phyloP scores from a whole-genome alignment of 495 filamentous ascomycete genomes.

The Aspergillus cavernicola region DNA sequence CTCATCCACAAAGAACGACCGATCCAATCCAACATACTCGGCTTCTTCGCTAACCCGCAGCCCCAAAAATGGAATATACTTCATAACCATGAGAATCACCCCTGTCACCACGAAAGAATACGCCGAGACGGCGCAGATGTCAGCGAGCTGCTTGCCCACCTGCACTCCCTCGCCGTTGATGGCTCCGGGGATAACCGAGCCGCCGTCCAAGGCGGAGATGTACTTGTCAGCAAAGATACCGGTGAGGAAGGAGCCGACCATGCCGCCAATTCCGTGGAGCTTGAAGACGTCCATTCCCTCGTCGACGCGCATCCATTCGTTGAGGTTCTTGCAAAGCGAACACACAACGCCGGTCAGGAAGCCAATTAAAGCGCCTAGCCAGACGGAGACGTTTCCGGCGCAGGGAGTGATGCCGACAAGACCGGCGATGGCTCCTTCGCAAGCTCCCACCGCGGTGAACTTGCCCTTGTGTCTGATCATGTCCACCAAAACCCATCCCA shows the following conservation, averaged over 20 bases:
- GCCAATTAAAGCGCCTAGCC: constrained; percentile 56
- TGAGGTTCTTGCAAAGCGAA: constrained; percentile 48
- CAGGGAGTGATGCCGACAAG: constrained; percentile 64
- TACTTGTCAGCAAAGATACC: constrained; percentile 54
- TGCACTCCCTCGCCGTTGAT: constrained; percentile 58
- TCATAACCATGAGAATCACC: constrained; percentile 51
- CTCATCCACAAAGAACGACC: constrained; percentile 57
- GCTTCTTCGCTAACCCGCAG: constrained; percentile 53
- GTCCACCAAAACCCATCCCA: constrained; percentile 60
- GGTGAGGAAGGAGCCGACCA: constrained; percentile 58
- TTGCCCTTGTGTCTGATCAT: constrained; percentile 50
- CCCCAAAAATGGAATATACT: constrained; percentile 56
- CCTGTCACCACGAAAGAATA: constrained; percentile 55
- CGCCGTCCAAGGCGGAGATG: constrained; percentile 47
- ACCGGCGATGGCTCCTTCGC: constrained; percentile 60
- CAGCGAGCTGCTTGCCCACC: constrained; percentile 56
- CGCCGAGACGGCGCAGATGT: constrained; percentile 52
- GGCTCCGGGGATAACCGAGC: constrained; percentile 44
- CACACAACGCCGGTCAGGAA: constrained; percentile 55
- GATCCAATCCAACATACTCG: constrained; percentile 55
- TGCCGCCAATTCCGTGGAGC: constrained; percentile 59
- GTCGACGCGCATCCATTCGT: constrained; percentile 56
- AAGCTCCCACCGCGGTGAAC: constrained; percentile 58
- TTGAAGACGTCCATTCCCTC: constrained; percentile 63
- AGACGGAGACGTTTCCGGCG: constrained; percentile 55